Base-by-base conservation (phyloP, 345 rosid species). In the Syzygium oleosum region DNA sequence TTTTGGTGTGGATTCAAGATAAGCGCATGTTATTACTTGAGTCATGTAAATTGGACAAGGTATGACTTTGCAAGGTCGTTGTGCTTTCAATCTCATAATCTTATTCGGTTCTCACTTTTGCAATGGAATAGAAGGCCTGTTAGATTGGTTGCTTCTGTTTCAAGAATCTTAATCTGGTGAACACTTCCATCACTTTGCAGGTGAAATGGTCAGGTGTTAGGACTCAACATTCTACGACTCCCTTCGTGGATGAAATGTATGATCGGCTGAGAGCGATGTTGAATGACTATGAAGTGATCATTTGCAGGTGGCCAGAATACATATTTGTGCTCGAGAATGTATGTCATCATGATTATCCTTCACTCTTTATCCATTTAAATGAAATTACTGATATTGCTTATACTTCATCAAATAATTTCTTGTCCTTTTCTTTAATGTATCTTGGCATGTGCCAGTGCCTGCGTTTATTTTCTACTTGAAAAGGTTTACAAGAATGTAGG, bases 1-100 rank as follows among this genome's bases (percentile, higher is more conserved):
- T 98, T 86, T 94, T 96, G 96, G 89, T 96, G 29, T 98, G 99
- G 99, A 98, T 98, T 93, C 97, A 98, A 94, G 99, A 98, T 88
- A 95, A 92, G 89, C 99, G 98, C 59, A 94, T 93, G 86, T 91
- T 98, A 85, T 92, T 98, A 90, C 98, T 96, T 2, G 99, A 96
- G 90, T 92, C 96, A n/a, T 98, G 98, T 87, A 98, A 96, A 92
- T 90, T 98, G 87, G 99, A 98, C 91, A 98, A 96, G 99, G 99
- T 95, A 92, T 19, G 61, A 58, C 46, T 87, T 73, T 38, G 49
- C 83, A 38, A 38, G 49, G 83, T 27, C 7, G 2, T 61, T 53
- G 46, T 55, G 84, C 83, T 38, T 52, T 61, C 51, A 34, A 54
- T 25, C 19, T 85, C 73, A 55, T 55, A 25, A 12, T 38, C 49